Evolutionary conservation across 768 basidiomycete species (phyloP).

Genomic region (Calocybe gangraenosa): DNA sequence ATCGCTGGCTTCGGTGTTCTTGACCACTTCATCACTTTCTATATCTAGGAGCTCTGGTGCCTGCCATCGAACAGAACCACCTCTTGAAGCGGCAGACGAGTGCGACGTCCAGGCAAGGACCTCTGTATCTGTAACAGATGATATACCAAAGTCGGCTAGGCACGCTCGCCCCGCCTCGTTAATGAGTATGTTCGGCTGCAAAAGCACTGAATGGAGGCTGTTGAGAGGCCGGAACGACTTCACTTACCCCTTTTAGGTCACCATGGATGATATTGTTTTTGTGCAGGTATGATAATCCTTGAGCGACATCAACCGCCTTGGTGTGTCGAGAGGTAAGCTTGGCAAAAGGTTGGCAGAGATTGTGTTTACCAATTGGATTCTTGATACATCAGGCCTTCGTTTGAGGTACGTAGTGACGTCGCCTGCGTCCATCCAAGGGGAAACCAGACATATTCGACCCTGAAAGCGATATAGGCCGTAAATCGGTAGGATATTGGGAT

Average conservation of each 20-base stretch:
- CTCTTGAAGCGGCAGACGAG: neutral
- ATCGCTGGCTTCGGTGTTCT: conserved; percentile 5
- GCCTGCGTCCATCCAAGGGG: conserved; percentile 4
- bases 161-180: neutral
- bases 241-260: conserved; percentile 3
- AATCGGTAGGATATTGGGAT: neutral
- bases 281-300: conserved; percentile 2
- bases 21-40: neutral
- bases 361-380: neutral
- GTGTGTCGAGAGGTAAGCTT: neutral
- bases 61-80: conserved; percentile 1
- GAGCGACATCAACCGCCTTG: neutral
- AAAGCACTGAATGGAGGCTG: neutral
- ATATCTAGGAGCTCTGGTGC: conserved; percentile 8
- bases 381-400: neutral
- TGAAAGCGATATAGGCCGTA: conserved; percentile 2
- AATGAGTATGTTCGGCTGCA: conserved; percentile 1
- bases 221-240: neutral
- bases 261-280: conserved; percentile 3
- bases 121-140: conserved; percentile 1
- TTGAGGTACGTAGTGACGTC: neutral
- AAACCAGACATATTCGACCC: neutral
- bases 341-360: neutral
- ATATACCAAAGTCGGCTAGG: conserved; percentile 4
- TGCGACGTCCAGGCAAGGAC: conserved; percentile 5